Percentiles rank a stretch among this genome's conserved stretches.
phyloP scores from a whole-genome alignment of 352 stramenopile genomes.

The Phytophthora macrochlamydospora region DNA sequence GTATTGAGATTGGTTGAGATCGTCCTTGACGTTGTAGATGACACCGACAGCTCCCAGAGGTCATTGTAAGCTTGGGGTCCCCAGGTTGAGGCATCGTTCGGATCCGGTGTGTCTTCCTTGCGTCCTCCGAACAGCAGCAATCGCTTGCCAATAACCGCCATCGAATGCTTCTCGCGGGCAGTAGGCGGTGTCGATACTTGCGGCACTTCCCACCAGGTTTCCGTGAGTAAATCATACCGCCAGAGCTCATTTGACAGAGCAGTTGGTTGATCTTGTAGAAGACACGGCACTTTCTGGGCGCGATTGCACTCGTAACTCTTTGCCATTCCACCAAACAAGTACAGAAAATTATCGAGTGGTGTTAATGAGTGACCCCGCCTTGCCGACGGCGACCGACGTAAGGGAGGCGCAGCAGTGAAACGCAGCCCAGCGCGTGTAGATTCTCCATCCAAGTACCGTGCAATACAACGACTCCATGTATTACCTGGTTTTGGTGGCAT shows the following conservation, averaged over 20 bases:
- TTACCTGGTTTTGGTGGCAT: constrained; percentile 46
- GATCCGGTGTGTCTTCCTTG: constrained; percentile 20
- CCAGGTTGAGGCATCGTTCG: constrained; percentile 28
- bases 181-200: constrained; percentile 21
- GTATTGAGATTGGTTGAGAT: constrained; percentile 39
- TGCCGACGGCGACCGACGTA: constrained; percentile 49
- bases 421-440: constrained; percentile 38
- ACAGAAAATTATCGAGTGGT: constrained; percentile 51
- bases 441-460: constrained; percentile 40
- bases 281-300: constrained; percentile 49
- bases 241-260: constrained; percentile 75
- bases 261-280: constrained; percentile 13
- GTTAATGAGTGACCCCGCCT: constrained; percentile 68
- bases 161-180: constrained; percentile 66
- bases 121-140: constrained; percentile 70
- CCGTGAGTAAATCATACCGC: constrained; percentile 59
- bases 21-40: constrained; percentile 44
- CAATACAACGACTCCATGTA: constrained; percentile 48
- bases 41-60: constrained; percentile 69
- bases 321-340: constrained; percentile 68
- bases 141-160: constrained; percentile 44
- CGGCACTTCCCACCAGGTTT: constrained; percentile 55
- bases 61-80: constrained; percentile 46
- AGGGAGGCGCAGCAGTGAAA: constrained; percentile 30
- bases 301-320: constrained; percentile 66